These are phyloP conservation scores for Gossypium stocksii DNA, from an alignment of 345 rosid species.

Conservation along the genomic window DNA sequence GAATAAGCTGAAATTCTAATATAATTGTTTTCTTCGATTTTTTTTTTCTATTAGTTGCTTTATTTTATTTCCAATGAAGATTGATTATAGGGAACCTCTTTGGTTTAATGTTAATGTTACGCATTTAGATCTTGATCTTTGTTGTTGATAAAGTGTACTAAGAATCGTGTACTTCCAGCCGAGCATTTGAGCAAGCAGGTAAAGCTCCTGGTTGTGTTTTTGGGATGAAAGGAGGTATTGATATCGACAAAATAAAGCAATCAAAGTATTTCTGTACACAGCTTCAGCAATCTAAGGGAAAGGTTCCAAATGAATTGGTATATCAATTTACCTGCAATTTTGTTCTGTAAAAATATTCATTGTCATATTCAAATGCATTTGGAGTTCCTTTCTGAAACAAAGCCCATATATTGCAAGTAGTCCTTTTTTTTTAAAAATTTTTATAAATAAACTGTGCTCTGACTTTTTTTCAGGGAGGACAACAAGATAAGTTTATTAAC, in stretches of 20 bases:
- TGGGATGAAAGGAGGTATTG: constrained; percentile 40
- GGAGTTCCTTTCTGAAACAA: not conserved
- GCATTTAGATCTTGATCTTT: constrained; percentile 1
- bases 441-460: not conserved
- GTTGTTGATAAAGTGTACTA: constrained; percentile 19
- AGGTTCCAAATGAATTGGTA: constrained; percentile 36
- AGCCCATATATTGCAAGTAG: not conserved
- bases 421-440: not conserved
- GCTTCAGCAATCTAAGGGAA: constrained; percentile 44
- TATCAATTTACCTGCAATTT: constrained; percentile 2
- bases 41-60: not conserved
- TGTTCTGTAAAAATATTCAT: not conserved
- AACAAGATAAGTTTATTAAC: constrained; percentile 25
- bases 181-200: constrained; percentile 76
- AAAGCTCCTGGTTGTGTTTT: constrained; percentile 53
- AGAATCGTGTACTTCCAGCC: constrained; percentile 31
- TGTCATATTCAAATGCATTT: constrained; percentile 1
- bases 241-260: constrained; percentile 60
- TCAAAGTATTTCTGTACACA: constrained; percentile 55
- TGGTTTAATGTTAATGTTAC: not conserved
- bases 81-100: not conserved
- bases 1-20: not conserved
- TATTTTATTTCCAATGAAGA: not conserved
- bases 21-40: not conserved
- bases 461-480: constrained; percentile 50